These are phyloP conservation scores for Syncephalastrum contaminatum DNA, from an alignment of 371 early-diverging fungal genomes.

Conservation along the genomic window DNA sequence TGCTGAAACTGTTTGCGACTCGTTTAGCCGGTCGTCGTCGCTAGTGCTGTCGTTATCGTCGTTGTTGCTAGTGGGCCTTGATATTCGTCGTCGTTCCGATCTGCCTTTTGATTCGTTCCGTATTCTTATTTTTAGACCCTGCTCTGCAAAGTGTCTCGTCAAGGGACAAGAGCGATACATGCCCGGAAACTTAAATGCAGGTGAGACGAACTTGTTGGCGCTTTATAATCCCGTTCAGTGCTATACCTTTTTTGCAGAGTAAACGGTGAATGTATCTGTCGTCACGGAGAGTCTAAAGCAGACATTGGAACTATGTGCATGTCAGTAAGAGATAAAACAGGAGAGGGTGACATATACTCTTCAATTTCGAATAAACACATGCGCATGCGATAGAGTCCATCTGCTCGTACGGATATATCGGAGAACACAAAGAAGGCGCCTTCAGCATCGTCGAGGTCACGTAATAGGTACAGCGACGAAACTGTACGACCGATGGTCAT, in stretches of 20 bases:
- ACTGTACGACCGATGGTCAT: conserved; percentile 58
- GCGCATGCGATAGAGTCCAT: conserved; percentile 84
- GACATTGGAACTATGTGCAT: conserved; percentile 17
- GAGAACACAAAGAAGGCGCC: conserved; percentile 96
- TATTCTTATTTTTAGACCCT: conserved; percentile 71
- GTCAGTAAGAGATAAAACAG: background rate
- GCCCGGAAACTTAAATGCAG: conserved; percentile 44
- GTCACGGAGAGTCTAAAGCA: conserved; percentile 22
- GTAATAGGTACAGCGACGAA: conserved; percentile 59
- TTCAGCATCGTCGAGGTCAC: conserved; percentile 61
- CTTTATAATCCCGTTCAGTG: too few species aligned
- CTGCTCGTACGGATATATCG: conserved; percentile 87
- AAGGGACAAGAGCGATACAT: conserved; percentile 61
- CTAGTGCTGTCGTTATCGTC: conserved; percentile 11
- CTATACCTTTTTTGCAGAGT: conserved; percentile 37
- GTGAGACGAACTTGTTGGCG: background rate
- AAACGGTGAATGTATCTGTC: conserved; percentile 49
- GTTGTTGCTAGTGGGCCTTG: conserved; percentile 1
- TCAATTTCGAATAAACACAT: conserved; percentile 86
- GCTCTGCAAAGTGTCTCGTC: conserved; percentile 62
- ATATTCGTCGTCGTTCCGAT: conserved; percentile 11
- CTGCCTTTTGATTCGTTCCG: conserved; percentile 52
- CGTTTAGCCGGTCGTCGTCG: background rate
- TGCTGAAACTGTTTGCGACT: conserved; percentile 1
- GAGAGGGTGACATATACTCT: conserved; percentile 38